These are phyloP conservation scores for Allium fistulosum DNA, from an alignment of 106 monocot species.

Conservation along the genomic window DNA sequence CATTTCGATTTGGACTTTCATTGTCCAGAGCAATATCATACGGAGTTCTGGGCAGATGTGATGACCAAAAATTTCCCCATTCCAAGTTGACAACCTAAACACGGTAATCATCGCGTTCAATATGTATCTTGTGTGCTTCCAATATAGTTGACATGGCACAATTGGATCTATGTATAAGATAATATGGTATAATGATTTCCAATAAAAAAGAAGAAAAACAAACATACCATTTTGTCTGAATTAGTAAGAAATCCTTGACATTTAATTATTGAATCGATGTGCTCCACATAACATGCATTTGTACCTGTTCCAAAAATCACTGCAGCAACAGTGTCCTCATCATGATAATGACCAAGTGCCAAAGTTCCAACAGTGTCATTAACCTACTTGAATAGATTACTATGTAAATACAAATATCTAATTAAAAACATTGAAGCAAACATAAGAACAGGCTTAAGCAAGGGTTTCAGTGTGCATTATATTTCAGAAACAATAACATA, in stretches of 20 bases:
- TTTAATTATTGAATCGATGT: constrained; percentile 81
- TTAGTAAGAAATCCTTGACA: constrained; percentile 80
- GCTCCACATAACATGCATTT: constrained; percentile 83
- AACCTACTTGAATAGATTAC: constrained; percentile 37
- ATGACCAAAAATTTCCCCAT: constrained; percentile 96
- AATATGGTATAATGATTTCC: not conserved
- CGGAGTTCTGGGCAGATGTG: constrained; percentile 76
- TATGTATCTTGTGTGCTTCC: not conserved
- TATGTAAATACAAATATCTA: not conserved
- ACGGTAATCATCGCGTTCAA: not conserved
- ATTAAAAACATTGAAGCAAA: not conserved
- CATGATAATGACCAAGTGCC: constrained; percentile 79
- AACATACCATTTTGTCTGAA: constrained; percentile 72
- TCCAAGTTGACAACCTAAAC: constrained; percentile 78
- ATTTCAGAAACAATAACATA: not conserved
- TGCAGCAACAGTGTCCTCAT: constrained; percentile 79
- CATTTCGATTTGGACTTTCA: constrained; percentile 58
- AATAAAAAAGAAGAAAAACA: not conserved
- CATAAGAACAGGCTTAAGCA: not conserved
- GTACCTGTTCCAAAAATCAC: constrained; percentile 78
- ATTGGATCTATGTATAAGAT: not conserved
- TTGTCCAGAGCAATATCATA: constrained; percentile 78
- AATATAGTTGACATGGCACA: not conserved
- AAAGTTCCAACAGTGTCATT: constrained; percentile 91
- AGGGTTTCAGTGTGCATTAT: not conserved